A percentile compares a stretch with the other conserved stretches of the same genome.
These are phyloP conservation scores for Saccharum hybrid DNA, from an alignment of 202 grass and related monocot genomes.

Conservation along the genomic window DNA sequence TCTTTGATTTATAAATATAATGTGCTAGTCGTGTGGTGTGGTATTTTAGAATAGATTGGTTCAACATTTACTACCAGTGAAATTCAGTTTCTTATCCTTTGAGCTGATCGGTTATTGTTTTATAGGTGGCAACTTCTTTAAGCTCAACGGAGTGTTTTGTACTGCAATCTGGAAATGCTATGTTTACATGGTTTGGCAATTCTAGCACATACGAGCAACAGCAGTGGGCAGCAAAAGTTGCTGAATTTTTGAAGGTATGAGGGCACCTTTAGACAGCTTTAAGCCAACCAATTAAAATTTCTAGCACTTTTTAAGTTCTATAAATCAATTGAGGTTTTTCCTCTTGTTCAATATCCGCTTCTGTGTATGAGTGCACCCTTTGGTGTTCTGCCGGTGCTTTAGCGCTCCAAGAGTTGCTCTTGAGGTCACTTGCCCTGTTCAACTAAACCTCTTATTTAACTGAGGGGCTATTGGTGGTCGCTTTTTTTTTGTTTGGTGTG, in stretches of 20 bases:
- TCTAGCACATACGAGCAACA: conserved; percentile 90
- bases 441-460: not conserved
- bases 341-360: not conserved
- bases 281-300: conserved; percentile 26
- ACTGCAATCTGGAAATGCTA: conserved; percentile 87
- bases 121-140: conserved; percentile 84
- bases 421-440: not conserved
- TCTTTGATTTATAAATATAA: not conserved
- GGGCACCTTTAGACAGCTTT: conserved; percentile 22
- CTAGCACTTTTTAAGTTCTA: conserved; percentile 5
- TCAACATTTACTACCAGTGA: not conserved
- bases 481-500: not conserved
- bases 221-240: conserved; percentile 85
- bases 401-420: not conserved
- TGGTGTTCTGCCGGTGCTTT: not conserved
- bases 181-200: conserved; percentile 94
- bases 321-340: conserved; percentile 4
- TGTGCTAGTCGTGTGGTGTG: too few species aligned
- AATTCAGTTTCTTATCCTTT: conserved; percentile 15
- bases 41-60: not conserved
- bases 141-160: conserved; percentile 83
- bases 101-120: conserved; percentile 42
- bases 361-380: not conserved
- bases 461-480: not conserved
- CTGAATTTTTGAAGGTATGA: conserved; percentile 86